Percentiles rank a stretch among this genome's conserved stretches.
phyloP scores from a whole-genome alignment of 2,329 filamentous ascomycete genomes.

The Aspergillus sp. region DNA sequence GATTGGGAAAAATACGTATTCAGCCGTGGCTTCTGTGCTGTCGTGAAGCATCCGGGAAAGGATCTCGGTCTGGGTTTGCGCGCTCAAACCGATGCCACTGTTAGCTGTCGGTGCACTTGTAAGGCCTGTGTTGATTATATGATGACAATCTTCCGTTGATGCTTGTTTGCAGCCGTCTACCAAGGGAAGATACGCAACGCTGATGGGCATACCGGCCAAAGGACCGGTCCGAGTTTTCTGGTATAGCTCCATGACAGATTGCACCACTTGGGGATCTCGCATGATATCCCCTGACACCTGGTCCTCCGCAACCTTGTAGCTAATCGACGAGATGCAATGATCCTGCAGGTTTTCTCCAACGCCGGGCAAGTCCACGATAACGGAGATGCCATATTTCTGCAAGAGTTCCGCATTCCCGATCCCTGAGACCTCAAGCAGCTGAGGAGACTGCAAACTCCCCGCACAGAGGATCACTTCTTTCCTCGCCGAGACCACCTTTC shows the following conservation, averaged over 20 bases:
- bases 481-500: constrained; percentile 20
- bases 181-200: constrained; percentile 9
- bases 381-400: constrained; percentile 31
- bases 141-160: constrained; percentile 3
- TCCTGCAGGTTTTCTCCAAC: constrained; percentile 48
- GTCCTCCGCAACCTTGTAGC: constrained; percentile 17
- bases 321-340: constrained; percentile 19
- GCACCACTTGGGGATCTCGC: constrained; percentile 11
- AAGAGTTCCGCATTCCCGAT: constrained; percentile 45
- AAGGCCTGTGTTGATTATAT: not conserved
- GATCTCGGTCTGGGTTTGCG: constrained; percentile 1
- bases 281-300: constrained; percentile 16
- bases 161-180: constrained; percentile 1
- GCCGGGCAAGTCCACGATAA: constrained; percentile 36
- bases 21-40: constrained; percentile 9
- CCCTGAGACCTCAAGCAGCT: constrained; percentile 53
- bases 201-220: constrained; percentile 14
- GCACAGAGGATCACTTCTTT: constrained; percentile 53
- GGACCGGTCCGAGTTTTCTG: constrained; percentile 17
- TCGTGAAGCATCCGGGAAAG: constrained; percentile 8
- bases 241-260: constrained; percentile 17
- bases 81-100: not conserved
- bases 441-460: constrained; percentile 50
- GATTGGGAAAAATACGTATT: constrained; percentile 15
- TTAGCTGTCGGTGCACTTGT: not conserved